A percentile compares a stretch with the other conserved stretches of the same genome.
Evolutionary conservation across 2,329 filamentous ascomycete genomes (phyloP).

Genomic region (Fusarium sacchari): DNA sequence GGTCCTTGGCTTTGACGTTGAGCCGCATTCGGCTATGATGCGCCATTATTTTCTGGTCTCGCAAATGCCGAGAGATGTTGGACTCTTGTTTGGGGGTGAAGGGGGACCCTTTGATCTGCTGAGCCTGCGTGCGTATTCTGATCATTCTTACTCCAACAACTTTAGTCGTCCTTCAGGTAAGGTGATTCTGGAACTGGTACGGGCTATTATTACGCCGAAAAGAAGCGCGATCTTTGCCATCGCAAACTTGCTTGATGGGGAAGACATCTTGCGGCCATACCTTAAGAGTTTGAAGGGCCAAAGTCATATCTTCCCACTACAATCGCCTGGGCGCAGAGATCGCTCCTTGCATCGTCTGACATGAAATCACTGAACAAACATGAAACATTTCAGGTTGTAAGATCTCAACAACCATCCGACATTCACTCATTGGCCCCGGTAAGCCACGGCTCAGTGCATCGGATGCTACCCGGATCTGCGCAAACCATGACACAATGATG

Average conservation of each 20-base stretch:
- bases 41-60: not conserved
- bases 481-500: conserved; percentile 11
- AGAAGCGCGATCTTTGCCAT: no score
- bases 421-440: not conserved
- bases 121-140: not conserved
- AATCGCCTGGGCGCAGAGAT: not conserved
- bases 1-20: not conserved
- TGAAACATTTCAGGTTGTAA: conserved; percentile 2
- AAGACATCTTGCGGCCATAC: not conserved
- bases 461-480: conserved; percentile 5
- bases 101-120: not conserved
- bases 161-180: not conserved
- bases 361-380: not conserved
- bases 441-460: conserved; percentile 27
- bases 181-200: not conserved
- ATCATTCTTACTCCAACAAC: not conserved
- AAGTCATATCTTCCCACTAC: not conserved
- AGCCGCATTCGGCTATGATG: conserved; percentile 6
- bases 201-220: not conserved
- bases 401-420: not conserved
- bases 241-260: not conserved
- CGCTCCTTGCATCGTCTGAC: not conserved
- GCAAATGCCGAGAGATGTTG: not conserved
- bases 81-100: not conserved
- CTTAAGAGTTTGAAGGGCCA: not conserved